phyloP scores from a whole-genome alignment of 306 rosid genomes.

The Pterocarpus macrocarpus region DNA sequence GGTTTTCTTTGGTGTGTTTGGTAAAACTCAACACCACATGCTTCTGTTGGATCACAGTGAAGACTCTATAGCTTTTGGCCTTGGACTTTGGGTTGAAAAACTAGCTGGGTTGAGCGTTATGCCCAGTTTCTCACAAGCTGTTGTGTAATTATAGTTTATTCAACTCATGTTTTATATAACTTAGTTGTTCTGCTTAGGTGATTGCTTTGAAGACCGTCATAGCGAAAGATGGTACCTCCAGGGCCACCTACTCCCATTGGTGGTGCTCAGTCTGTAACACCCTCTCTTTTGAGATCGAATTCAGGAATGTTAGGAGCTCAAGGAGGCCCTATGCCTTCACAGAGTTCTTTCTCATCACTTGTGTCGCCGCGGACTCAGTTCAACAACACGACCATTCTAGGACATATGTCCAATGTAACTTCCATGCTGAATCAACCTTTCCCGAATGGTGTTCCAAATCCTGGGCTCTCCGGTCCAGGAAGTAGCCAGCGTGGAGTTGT shows the following conservation, averaged over 20 bases:
- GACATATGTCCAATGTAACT: slow-evolving; percentile 79
- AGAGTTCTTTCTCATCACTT: slow-evolving; percentile 75
- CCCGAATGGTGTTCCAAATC: slow-evolving; percentile 75
- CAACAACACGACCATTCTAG: slow-evolving; percentile 79
- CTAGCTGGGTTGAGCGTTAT: slow-evolving; percentile 60
- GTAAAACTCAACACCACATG: slow-evolving; percentile 56
- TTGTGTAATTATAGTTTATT: slow-evolving; percentile 58
- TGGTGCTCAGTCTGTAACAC: slow-evolving; percentile 83
- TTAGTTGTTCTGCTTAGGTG: slow-evolving; percentile 55
- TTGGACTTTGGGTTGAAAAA: slow-evolving; percentile 54
- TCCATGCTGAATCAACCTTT: slow-evolving; percentile 84
- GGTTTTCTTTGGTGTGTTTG: slow-evolving; percentile 61
- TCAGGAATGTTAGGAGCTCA: slow-evolving; percentile 92
- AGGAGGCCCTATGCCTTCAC: slow-evolving; percentile 81
- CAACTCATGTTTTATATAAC: slow-evolving; percentile 56
- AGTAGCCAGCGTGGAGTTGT: slow-evolving; percentile 76
- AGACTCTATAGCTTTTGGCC: slow-evolving; percentile 54
- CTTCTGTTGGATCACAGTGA: slow-evolving; percentile 66
- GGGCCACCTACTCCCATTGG: slow-evolving; percentile 93
- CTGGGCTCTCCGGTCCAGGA: slow-evolving; percentile 79
- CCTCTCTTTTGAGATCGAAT: slow-evolving; percentile 84
- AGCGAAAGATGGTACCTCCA: slow-evolving; percentile 79
- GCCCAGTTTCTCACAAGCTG: slow-evolving; percentile 45
- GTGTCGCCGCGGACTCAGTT: slow-evolving; percentile 79
- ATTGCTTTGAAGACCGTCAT: slow-evolving; percentile 52